Percentiles rank a stretch among this genome's conserved stretches.
Evolutionary conservation across 257 asterid species (phyloP).

Genomic region (Verbena officinalis): DNA sequence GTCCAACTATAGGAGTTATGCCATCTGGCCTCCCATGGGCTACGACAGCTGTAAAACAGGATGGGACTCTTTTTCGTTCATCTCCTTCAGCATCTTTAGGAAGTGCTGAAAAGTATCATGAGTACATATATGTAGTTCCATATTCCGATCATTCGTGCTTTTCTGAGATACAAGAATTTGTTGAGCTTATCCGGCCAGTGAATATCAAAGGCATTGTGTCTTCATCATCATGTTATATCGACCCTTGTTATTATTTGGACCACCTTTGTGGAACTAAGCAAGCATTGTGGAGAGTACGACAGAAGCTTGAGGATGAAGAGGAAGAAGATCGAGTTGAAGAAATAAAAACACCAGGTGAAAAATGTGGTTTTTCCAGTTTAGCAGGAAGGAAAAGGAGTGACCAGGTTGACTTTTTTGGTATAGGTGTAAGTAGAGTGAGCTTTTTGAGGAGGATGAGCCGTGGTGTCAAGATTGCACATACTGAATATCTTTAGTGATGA

Average conservation of each 20-base stretch:
- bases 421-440: conserved; percentile 61
- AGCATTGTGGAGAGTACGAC: conserved; percentile 47
- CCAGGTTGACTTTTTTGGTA: conserved; percentile 37
- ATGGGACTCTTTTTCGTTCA: conserved; percentile 34
- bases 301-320: conserved; percentile 40
- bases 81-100: conserved; percentile 32
- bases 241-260: conserved; percentile 64
- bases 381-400: conserved; percentile 46
- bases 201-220: conserved; percentile 72
- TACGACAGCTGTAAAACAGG: conserved; percentile 27
- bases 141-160: conserved; percentile 91
- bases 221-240: conserved; percentile 50
- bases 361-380: not conserved
- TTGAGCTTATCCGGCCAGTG: conserved; percentile 72
- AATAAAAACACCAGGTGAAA: conserved; percentile 32
- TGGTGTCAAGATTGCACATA: conserved; percentile 57
- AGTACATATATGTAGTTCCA: conserved; percentile 63
- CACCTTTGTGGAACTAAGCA: conserved; percentile 60
- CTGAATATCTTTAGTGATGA: conserved; percentile 32
- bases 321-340: conserved; percentile 34
- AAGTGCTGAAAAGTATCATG: conserved; percentile 35
- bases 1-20: conserved; percentile 86
- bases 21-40: conserved; percentile 95
- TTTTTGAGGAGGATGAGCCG: conserved; percentile 57
- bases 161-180: conserved; percentile 70